Evolutionary conservation across 345 rosid species (phyloP), one percentile per base, ranked within the genome.

Genomic region (Citrus maxima): DNA sequence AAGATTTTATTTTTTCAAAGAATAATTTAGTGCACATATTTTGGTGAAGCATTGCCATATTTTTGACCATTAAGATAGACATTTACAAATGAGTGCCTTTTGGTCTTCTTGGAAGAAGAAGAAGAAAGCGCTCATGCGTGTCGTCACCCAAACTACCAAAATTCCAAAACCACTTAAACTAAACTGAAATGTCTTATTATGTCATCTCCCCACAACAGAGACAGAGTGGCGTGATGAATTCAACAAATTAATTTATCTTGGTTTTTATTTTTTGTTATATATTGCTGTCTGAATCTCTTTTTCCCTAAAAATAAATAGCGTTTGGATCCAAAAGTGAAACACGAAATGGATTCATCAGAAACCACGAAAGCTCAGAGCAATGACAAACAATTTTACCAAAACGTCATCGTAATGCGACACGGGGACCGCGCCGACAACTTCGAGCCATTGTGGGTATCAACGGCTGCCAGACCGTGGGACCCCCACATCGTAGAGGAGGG

Each of bases 371-470:
- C 67, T 7, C 27, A 2, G 22, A 24, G 46, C 60, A 27, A 49
- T 18, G 35, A 18, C 58, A 13, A 16, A 34, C 25, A 27, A 34
- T 35, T 10, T 28, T 67, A 72, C 82, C 98, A 93, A 71, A 85
- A 90, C 82, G 85, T 95, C 34, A 76, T 95, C 79, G 93, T 95
- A n/a, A 89, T 95, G 94, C 87, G 99, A 67, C 99, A 93, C 82
- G 98, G 98, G 7, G 95, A 93, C 76, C 95, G 98, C 18, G 73
- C 90, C 65, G 98, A 95, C 83, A 88, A 85, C 77, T 76, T 84
- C 80, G 91, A 90, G 7, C 89, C 87, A 2, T 74, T 73, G 2
- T 95, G 98, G 97, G 80, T 82, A 4, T 56, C 78, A n/a, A 86
- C 85, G 4, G 98, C 99, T 4, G 76, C 78, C 7, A 81, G 88